These are phyloP conservation scores for Pisolithus albus DNA, from an alignment of 768 basidiomycete species.

Conservation along the genomic window DNA sequence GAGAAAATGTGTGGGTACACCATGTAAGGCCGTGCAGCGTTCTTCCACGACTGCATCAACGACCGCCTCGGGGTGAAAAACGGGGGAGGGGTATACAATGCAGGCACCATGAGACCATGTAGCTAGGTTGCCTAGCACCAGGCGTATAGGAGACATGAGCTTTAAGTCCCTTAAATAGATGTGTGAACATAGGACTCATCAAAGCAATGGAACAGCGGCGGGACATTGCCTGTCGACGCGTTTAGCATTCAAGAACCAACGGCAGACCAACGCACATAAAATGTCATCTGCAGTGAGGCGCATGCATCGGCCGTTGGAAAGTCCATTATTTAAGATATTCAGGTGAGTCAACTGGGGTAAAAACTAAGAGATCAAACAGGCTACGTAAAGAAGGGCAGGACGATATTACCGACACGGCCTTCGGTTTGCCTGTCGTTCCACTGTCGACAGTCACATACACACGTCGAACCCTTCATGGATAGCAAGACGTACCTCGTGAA, in stretches of 20 bases:
- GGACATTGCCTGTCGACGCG: conserved; percentile 57
- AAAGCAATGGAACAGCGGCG: conserved; percentile 85
- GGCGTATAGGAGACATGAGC: conserved; percentile 39
- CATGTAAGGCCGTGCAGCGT: conserved; percentile 72
- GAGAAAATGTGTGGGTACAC: conserved; percentile 81
- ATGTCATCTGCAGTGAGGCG: conserved; percentile 55
- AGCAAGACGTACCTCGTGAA: conserved; percentile 61
- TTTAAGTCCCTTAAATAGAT: conserved; percentile 3
- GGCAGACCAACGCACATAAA: conserved; percentile 44
- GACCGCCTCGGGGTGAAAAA: conserved; percentile 56
- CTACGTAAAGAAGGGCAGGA: neutral
- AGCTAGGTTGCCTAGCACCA: conserved; percentile 76
- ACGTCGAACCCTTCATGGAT: neutral
- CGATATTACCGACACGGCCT: conserved; percentile 68
- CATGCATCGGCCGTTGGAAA: conserved; percentile 70
- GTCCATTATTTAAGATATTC: conserved; percentile 72
- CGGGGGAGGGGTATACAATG: conserved; percentile 67
- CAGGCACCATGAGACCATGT: conserved; percentile 69
- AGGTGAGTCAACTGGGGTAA: conserved; percentile 59
- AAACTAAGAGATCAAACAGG: neutral
- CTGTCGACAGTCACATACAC: conserved; percentile 29
- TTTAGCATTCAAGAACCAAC: neutral
- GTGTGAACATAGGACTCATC: conserved; percentile 49
- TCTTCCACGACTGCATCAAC: conserved; percentile 67
- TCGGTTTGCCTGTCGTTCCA: conserved; percentile 75